A percentile compares a stretch with the other conserved stretches of the same genome.
phyloP scores from a whole-genome alignment of 2,329 filamentous ascomycete genomes.

The Penicillium sp. region DNA sequence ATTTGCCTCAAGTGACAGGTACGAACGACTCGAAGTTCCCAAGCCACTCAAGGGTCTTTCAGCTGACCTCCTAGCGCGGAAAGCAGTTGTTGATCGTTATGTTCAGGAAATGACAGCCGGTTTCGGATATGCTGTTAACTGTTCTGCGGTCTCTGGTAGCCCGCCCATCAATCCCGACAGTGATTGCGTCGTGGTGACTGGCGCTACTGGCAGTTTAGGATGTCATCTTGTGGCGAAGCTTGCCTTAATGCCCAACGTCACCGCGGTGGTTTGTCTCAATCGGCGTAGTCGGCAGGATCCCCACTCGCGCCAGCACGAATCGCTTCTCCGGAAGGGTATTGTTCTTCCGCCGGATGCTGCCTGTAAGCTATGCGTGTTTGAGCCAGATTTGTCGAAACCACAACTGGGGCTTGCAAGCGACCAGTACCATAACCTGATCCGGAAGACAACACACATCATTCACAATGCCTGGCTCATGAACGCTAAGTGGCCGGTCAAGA shows the following conservation, averaged over 20 bases:
- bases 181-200: conserved; percentile 8
- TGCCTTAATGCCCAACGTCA: neutral
- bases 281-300: neutral
- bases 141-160: neutral
- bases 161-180: neutral
- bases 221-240: conserved; percentile 1
- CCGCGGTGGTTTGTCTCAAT: conserved; percentile 4
- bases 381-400: neutral
- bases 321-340: neutral
- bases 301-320: neutral
- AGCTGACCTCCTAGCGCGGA: neutral
- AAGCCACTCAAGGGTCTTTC: neutral
- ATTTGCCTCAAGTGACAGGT: conserved; percentile 10
- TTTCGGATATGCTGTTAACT: neutral
- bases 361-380: conserved; percentile 1
- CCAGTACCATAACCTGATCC: neutral
- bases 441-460: conserved; percentile 1
- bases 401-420: neutral
- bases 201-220: conserved; percentile 10
- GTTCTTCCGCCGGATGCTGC: neutral
- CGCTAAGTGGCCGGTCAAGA: neutral
- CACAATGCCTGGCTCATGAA: conserved; percentile 6
- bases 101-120: neutral
- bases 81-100: conserved; percentile 2
- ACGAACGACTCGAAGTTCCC: neutral